Conservation (phyloP, 129 eudicot species). For the Saposhnikovia divaricata region DNA sequence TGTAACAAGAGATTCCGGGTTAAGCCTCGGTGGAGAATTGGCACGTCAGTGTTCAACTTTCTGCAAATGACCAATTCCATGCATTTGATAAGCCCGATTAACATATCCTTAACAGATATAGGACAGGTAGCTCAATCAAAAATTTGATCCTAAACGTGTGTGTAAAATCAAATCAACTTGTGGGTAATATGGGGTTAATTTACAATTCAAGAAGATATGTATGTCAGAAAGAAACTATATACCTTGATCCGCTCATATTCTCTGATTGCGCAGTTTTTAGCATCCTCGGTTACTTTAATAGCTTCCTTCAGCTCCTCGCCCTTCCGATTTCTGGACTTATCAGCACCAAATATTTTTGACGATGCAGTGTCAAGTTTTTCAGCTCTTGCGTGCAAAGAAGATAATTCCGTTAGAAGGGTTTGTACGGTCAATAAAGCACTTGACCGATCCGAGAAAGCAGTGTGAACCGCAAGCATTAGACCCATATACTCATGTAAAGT, state of each 20-base stretch:
- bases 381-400: slow-evolving; percentile 58
- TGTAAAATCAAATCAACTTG: background rate
- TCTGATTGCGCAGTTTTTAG: slow-evolving; percentile 61
- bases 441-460: slow-evolving; percentile 84
- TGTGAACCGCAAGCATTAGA: slow-evolving; percentile 58
- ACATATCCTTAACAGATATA: background rate
- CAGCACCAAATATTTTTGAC: slow-evolving; percentile 60
- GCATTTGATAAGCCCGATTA: background rate
- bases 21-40: background rate
- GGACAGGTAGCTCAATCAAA: background rate
- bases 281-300: slow-evolving; percentile 71
- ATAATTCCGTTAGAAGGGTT: slow-evolving; percentile 68
- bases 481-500: slow-evolving; percentile 75
- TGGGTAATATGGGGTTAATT: background rate
- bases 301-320: slow-evolving; percentile 65
- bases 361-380: slow-evolving; percentile 65
- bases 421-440: slow-evolving; percentile 83
- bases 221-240: background rate
- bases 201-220: background rate
- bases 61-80: background rate
- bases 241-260: slow-evolving; percentile 87
- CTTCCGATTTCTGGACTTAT: slow-evolving; percentile 53
- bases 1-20: background rate
- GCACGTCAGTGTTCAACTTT: background rate
- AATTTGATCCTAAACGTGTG: background rate